Evolutionary conservation across 2,329 filamentous ascomycete species (phyloP), one percentile per base, ranked within the genome.

Genomic region (Colletotrichum eremochloae): DNA sequence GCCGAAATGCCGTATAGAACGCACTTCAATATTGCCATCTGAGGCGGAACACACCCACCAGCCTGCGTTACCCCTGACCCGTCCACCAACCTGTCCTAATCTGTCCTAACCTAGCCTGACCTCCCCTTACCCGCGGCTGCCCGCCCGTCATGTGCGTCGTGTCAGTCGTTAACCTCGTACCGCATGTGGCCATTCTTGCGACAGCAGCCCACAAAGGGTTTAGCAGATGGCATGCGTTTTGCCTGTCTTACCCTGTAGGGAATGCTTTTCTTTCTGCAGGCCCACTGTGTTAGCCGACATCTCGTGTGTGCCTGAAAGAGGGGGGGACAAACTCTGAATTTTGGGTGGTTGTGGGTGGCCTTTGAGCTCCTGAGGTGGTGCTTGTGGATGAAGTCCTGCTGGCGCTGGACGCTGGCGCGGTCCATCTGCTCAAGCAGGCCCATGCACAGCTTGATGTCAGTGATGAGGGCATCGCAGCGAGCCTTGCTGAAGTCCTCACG

Each of bases 201-300:
- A 65, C 40, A 65, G 33, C 60, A 70, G 7, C 46, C 33, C 2
- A n/a, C 20, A 6, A 61, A 61, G 6, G 60, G n/a, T 15, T 64
- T 89, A 97, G 83, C 95, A 98, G 71, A 97, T 86, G 50, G 90
- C 92, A 82, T 97, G 95, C 1, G 94, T 96, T 89, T 98, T 98
- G 67, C 94, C 95, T 70, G 90, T 89, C 89, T 96, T 95, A 20
- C 94, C 95, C 84, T 97, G 94, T 76, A 98, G 84, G 69, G 93
- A 96, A 83, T 98, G 96, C 76, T 90, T 89, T 84, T 97, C 95
- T 74, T 92, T 89, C 83, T 91, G 81, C 74, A 64, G 1, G 0
- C 0, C 29, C 60, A 71, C 8, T 4, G 20, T 20, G 66, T 74
- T 31, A 63, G 65, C 7, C 12, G 33, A 14, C 38, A 15, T 9